phyloP scores from a whole-genome alignment of 148 eudicot genomes.

The Camellia granthamiana region DNA sequence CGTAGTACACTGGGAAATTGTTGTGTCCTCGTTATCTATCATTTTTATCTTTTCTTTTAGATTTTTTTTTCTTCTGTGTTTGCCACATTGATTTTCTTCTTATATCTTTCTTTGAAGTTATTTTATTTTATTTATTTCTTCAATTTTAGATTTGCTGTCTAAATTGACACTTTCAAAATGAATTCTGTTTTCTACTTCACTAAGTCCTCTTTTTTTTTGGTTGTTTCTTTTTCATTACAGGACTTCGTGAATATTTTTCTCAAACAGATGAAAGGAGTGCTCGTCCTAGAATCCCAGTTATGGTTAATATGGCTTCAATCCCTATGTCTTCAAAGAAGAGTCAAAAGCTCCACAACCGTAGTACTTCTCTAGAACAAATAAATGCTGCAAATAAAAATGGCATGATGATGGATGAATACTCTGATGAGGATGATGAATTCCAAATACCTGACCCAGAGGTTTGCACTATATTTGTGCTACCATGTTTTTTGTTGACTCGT shows the following conservation, averaged over 20 bases:
- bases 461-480: slow-evolving; percentile 17
- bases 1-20: too few relatives aligned
- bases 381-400: slow-evolving; percentile 66
- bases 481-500: background rate
- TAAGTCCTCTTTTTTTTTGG: background rate
- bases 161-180: background rate
- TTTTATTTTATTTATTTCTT: background rate
- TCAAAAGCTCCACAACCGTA: slow-evolving; percentile 48
- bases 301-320: slow-evolving; percentile 92
- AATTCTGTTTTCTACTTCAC: background rate
- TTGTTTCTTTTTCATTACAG: slow-evolving; percentile 35
- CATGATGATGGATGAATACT: slow-evolving; percentile 77
- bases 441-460: slow-evolving; percentile 88
- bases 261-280: slow-evolving; percentile 84
- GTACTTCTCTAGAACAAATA: slow-evolving; percentile 54
- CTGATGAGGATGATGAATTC: slow-evolving; percentile 93
- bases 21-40: too few relatives aligned
- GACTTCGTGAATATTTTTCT: slow-evolving; percentile 84
- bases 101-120: background rate
- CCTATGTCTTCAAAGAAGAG: slow-evolving; percentile 62
- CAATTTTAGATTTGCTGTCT: background rate
- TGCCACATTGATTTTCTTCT: background rate
- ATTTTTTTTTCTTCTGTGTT: background rate
- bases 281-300: slow-evolving; percentile 93
- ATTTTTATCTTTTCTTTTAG: background rate